Percentiles rank a stretch among this genome's conserved stretches.
phyloP scores from a whole-genome alignment of 176 grass and related monocot species.

The Carex cristatella region DNA sequence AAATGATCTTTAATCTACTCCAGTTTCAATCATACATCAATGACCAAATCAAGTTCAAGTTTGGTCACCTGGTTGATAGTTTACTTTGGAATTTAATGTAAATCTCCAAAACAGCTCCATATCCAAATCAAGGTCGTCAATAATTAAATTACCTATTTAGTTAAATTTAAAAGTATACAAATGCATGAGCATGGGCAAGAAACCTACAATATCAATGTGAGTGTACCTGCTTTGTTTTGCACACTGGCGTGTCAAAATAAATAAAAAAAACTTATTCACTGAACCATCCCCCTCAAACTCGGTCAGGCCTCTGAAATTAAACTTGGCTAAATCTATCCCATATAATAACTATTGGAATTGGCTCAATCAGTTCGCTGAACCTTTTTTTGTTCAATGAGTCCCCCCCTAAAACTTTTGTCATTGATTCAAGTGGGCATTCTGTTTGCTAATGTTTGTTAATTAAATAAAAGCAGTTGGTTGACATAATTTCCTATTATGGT shows the following conservation, averaged over 20 bases:
- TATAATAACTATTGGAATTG: neutral
- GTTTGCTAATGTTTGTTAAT: neutral
- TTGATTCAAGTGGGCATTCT: neutral
- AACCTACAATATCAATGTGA: neutral
- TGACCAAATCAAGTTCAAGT: slow-evolving; percentile 12
- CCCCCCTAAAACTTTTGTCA: neutral
- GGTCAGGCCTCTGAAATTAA: neutral
- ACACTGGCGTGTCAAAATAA: neutral
- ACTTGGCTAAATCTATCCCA: neutral
- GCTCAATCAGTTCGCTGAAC: neutral
- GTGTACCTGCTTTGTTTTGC: neutral
- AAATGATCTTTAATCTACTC: neutral
- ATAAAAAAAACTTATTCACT: neutral
- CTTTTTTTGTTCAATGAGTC: neutral
- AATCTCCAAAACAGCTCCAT: slow-evolving; percentile 13
- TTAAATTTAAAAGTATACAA: slow-evolving; percentile 3
- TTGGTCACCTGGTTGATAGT: slow-evolving; percentile 16
- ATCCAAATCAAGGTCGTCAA: slow-evolving; percentile 24
- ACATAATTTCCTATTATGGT: neutral
- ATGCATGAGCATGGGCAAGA: neutral
- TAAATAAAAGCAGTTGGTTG: neutral
- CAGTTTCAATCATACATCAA: neutral
- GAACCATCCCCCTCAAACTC: neutral
- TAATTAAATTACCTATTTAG: slow-evolving; percentile 6
- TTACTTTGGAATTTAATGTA: slow-evolving; percentile 16